Conservation (phyloP, 306 rosid genomes). For the Carpinus fangiana region DNA sequence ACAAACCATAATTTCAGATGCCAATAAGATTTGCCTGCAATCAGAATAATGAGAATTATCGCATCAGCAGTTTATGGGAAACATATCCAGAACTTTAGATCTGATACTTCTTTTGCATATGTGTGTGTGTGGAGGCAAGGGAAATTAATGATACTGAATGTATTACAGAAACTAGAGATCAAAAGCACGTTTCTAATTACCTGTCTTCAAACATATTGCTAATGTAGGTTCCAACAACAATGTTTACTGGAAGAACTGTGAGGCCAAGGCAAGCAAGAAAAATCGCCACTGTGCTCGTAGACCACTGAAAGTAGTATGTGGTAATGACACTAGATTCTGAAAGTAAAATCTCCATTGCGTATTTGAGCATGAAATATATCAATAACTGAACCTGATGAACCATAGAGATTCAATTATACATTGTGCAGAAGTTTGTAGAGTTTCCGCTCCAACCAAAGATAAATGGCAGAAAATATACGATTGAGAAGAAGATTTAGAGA, state of each 20-base stretch:
- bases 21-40: conserved; percentile 90
- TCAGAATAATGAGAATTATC: conserved; percentile 20
- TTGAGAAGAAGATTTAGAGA: background rate
- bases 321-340: conserved; percentile 96
- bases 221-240: conserved; percentile 84
- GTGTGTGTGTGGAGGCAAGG: background rate
- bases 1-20: conserved; percentile 74
- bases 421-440: background rate
- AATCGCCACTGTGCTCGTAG: conserved; percentile 81
- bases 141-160: too few species aligned
- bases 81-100: conserved; percentile 8
- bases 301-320: conserved; percentile 88
- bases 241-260: conserved; percentile 93
- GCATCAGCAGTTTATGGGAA: conserved; percentile 17
- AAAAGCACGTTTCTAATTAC: conserved; percentile 36
- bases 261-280: conserved; percentile 94
- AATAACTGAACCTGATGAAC: conserved; percentile 79
- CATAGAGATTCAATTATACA: conserved; percentile 44
- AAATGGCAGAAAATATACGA: conserved; percentile 2
- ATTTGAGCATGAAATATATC: conserved; percentile 99
- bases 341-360: conserved; percentile 85
- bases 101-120: background rate
- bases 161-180: too few species aligned
- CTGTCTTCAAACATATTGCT: conserved; percentile 99
- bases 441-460: conserved; percentile 26